These are phyloP conservation scores for Thelonectria olida DNA, from an alignment of 2,329 filamentous ascomycete species.

Conservation along the genomic window DNA sequence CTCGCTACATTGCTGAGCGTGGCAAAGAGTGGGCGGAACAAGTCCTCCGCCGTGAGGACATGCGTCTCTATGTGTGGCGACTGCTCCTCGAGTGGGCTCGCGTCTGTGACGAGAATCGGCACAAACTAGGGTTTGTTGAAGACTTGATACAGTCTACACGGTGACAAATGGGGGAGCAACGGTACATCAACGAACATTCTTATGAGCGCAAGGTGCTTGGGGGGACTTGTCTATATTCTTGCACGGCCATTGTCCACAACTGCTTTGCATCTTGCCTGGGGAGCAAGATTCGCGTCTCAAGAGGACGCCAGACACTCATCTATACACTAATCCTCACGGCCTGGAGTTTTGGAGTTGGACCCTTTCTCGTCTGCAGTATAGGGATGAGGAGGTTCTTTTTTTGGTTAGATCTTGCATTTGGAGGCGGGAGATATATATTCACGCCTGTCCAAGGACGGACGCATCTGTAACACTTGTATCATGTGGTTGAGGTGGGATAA, in stretches of 20 bases:
- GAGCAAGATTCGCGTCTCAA: conserved; percentile 11
- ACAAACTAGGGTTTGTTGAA: conserved; percentile 54
- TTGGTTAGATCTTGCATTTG: neutral
- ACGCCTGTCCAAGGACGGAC: neutral
- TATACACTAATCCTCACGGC: conserved; percentile 37
- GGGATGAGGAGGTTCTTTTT: neutral
- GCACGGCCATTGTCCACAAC: neutral
- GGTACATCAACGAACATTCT: conserved; percentile 20
- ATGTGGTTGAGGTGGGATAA: conserved; percentile 22
- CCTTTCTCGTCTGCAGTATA: neutral
- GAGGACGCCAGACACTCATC: conserved; percentile 11
- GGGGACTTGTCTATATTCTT: conserved; percentile 8
- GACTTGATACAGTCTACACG: conserved; percentile 46
- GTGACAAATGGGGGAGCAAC: conserved; percentile 15
- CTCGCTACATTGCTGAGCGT: conserved; percentile 65
- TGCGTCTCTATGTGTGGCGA: conserved; percentile 72
- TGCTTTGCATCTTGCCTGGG: conserved; percentile 8
- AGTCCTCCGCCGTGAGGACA: conserved; percentile 71
- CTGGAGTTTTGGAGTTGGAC: conserved; percentile 35
- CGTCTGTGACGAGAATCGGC: conserved; percentile 56
- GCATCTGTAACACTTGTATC: conserved; percentile 24
- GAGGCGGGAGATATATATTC: neutral
- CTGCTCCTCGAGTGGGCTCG: conserved; percentile 67
- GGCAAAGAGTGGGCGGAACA: conserved; percentile 70
- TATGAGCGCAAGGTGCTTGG: conserved; percentile 19